Evolutionary conservation across 179 eudicot genomes (phyloP).

Genomic region (Beta corolliflora): DNA sequence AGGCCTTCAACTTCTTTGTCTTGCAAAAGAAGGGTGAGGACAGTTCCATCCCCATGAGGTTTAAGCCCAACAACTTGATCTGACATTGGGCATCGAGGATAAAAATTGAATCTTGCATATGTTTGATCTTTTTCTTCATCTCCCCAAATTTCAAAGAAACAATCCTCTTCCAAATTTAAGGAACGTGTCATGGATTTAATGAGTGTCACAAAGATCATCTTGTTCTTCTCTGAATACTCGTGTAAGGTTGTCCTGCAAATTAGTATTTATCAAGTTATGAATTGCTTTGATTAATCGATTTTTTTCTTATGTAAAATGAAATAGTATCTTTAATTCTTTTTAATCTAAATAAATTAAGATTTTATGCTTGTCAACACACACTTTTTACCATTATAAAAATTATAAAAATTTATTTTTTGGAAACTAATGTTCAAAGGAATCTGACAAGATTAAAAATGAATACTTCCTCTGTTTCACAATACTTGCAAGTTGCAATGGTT

Average conservation of each 20-base stretch:
- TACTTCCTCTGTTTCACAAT: no score
- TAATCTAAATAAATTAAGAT: no score
- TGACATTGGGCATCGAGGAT: conserved; percentile 51
- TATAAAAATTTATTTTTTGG: no score
- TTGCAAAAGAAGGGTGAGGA: conserved; percentile 52
- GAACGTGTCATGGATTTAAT: conserved; percentile 48
- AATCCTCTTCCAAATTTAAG: conserved; percentile 39
- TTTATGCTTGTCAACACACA: no score
- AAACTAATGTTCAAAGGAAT: no score
- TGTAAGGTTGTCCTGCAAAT: conserved; percentile 32
- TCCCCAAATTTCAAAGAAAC: conserved; percentile 40
- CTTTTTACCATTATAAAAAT: no score
- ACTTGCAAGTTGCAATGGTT: no score
- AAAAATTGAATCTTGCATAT: conserved; percentile 47
- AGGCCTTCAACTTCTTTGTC: conserved; percentile 28
- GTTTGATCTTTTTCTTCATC: conserved; percentile 24
- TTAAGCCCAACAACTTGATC: conserved; percentile 45
- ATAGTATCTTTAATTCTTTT: no score
- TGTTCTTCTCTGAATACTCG: conserved; percentile 30
- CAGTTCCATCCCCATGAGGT: conserved; percentile 57
- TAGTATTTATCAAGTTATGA: background rate
- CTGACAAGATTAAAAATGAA: no score
- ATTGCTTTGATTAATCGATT: background rate
- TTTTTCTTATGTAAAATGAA: no score
- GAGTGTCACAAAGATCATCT: conserved; percentile 25